phyloP scores from a whole-genome alignment of 1,139 yeast species.

The Komagataea norvegica region DNA sequence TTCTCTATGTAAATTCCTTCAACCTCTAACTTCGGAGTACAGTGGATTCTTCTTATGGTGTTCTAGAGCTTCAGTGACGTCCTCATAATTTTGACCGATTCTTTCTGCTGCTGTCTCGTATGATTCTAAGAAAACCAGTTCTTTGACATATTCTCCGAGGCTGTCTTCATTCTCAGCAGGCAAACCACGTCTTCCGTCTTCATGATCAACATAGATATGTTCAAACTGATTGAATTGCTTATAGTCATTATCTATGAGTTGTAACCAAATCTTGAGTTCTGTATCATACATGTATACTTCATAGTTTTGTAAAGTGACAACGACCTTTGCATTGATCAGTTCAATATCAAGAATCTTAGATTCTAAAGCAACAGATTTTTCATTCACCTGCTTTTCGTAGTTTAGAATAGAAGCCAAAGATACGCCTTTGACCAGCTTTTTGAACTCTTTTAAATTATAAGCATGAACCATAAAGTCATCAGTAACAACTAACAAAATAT shows the following conservation, averaged over 20 bases:
- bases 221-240: conserved; percentile 13
- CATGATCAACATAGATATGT: conserved; percentile 19
- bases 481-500: conserved; percentile 45
- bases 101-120: conserved; percentile 12
- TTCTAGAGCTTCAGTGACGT: conserved; percentile 7
- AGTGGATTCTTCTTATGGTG: conserved; percentile 3
- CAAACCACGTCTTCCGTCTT: neutral
- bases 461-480: conserved; percentile 44
- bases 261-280: conserved; percentile 43
- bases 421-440: conserved; percentile 36
- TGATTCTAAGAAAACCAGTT: conserved; percentile 19
- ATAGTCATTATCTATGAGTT: conserved; percentile 17
- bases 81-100: conserved; percentile 3
- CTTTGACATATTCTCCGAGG: conserved; percentile 10
- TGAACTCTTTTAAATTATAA: conserved; percentile 41
- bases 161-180: conserved; percentile 3
- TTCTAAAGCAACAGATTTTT: conserved; percentile 24
- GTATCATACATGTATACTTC: conserved; percentile 40
- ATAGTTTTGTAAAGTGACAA: conserved; percentile 35
- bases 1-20: neutral
- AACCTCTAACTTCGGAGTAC: conserved; percentile 10
- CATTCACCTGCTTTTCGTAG: conserved; percentile 14
- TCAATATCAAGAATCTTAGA: conserved; percentile 25
- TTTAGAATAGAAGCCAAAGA: conserved; percentile 52
- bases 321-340: conserved; percentile 38